Base-by-base conservation (phyloP, 2,329 filamentous ascomycete species). In the Penicillium sp. region DNA sequence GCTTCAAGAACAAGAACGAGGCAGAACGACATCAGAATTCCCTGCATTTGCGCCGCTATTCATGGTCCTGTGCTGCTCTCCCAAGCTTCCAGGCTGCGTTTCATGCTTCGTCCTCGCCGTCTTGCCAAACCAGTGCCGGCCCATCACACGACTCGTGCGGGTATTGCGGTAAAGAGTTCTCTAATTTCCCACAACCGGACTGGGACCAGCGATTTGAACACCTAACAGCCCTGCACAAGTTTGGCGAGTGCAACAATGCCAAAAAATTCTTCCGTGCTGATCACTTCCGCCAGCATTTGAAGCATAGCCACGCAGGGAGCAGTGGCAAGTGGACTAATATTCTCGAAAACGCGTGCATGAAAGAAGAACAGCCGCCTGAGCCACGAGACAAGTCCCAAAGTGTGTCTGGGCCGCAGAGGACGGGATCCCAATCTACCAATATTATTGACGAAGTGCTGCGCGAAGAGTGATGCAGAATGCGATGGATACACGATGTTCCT, bases 311-410 rank as follows among this genome's bases (percentile, higher is more conserved):
- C 71, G 88, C 88, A 34, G 93, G 93, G 33, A 91, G 89, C 0
- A 96, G 90, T 69, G 93, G 93, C 29, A 97, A 97, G 70, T 98
- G 93, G 93, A 98, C 93, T 9, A 97, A 97, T 69, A 90, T 95
- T 79, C 77, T 98, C 32, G 93, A 98, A 67, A 94, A 89, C 65
- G 89, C 90, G 4, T 98, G 93, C 72, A 95, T 97, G 88, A 83
- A 90, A 68, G 90, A 95, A 65, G 90, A 95, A 47, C 55, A 63
- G 9, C 64, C 66, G 1, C 62, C 63, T 1, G 68, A 71, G 43
- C 62, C 59, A 7, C 54, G 52, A 32, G 53, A 56, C 39, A 53
- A 44, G 29, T 46, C 51, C 39, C 45, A 48, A 3, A 27, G 33
- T 24, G 34, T 33, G 4, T 39, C 52, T 27, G 43, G 49, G 24